Conservation (phyloP, 176 grass and related monocot species). For the Oryza officinalis region DNA sequence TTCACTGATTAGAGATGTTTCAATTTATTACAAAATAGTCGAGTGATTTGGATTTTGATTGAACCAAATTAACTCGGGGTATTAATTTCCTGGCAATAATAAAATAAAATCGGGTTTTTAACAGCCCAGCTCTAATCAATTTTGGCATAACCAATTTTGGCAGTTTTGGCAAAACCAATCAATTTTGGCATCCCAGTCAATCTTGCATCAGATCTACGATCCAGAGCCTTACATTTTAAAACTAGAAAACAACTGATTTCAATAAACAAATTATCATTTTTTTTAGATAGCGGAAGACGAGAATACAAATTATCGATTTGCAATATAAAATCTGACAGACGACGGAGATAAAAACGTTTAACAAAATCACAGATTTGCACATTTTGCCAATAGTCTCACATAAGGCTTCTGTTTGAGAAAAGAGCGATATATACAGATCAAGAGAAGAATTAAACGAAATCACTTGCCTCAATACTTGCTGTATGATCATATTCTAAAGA, state of each 20-base stretch:
- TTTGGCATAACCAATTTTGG: neutral
- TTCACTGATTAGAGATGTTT: neutral
- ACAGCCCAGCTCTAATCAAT: neutral
- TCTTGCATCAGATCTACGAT: neutral
- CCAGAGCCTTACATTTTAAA: neutral
- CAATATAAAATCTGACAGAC: too few relatives aligned
- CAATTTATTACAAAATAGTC: neutral
- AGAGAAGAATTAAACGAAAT: neutral
- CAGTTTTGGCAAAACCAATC: neutral
- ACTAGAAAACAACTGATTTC: neutral
- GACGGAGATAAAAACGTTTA: neutral
- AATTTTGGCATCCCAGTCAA: too few relatives aligned
- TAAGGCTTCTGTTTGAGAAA: neutral
- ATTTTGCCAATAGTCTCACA: neutral
- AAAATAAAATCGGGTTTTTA: neutral
- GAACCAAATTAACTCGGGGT: too few relatives aligned
- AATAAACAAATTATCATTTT: neutral
- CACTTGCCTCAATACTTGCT: constrained; percentile 59
- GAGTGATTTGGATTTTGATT: neutral
- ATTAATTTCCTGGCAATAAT: too few relatives aligned
- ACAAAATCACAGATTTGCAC: neutral
- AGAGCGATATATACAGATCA: neutral
- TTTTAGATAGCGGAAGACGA: too few relatives aligned
- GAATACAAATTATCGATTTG: neutral
- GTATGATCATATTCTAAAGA: constrained; percentile 75